A percentile compares a stretch with the other conserved stretches of the same genome.
Evolutionary conservation across 345 rosid genomes (phyloP).

Genomic region (Sisymbrium irio): DNA sequence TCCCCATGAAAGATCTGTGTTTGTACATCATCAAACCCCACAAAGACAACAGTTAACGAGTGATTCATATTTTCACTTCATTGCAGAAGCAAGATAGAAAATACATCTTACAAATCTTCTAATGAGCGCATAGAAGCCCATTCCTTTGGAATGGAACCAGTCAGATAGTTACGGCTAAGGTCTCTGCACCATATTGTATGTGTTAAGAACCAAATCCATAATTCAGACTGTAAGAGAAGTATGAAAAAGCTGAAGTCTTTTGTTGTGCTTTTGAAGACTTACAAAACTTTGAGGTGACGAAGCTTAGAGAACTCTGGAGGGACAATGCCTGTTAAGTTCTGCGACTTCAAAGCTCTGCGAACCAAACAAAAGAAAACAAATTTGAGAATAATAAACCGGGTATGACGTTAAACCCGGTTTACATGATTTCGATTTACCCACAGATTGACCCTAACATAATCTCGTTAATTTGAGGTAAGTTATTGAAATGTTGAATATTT

Average conservation of each 20-base stretch:
- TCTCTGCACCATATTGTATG: constrained; percentile 48
- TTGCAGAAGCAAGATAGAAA: background rate
- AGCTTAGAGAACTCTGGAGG: constrained; percentile 77
- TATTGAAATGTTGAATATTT: background rate
- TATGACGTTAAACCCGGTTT: background rate
- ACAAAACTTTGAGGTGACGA: constrained; percentile 63
- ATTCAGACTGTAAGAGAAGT: background rate
- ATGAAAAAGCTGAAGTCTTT: constrained; percentile 2
- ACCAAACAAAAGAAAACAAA: background rate
- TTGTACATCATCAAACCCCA: constrained; percentile 10
- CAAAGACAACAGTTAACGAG: background rate
- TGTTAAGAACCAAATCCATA: background rate
- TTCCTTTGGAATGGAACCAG: constrained; percentile 71
- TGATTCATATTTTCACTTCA: background rate
- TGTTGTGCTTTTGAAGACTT: constrained; percentile 31
- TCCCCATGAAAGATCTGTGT: constrained; percentile 83
- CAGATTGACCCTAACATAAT: background rate
- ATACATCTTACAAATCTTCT: constrained; percentile 50
- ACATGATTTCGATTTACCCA: background rate
- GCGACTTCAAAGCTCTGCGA: constrained; percentile 52
- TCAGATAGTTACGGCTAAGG: constrained; percentile 71
- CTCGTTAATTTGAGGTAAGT: background rate
- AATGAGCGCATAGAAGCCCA: constrained; percentile 76
- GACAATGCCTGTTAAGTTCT: constrained; percentile 62
- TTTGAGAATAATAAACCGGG: background rate